Evolutionary conservation across 2,329 filamentous ascomycete species (phyloP), one percentile per base, ranked within the genome.

Genomic region (Xylaria sp.): DNA sequence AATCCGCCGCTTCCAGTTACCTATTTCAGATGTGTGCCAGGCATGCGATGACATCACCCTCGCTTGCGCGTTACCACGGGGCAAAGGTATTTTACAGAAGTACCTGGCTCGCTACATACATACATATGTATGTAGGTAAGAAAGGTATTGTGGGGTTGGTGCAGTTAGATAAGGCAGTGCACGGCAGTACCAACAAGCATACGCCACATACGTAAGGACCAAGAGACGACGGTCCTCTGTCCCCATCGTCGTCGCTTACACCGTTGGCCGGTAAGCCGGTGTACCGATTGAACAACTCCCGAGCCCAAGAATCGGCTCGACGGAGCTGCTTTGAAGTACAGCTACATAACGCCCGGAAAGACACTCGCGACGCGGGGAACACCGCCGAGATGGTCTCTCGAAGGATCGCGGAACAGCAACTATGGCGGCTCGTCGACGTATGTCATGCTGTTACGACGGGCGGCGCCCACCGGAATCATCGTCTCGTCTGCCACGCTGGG

Each of bases 1-100:
- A 66, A 32, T 56, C 69, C 48, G 54, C 46, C 54, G 57, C 39
- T 44, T 46, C 67, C 39, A 57, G 54, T 59, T 37, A 55, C 55
- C 50, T 55, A 44, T 52, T 50, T 44, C 12, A 54, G 34, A 18
- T 32, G 23, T 10, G 23, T 20, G 51, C 51, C 32, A 25, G 20
- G 39, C 56, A 23, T 62, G 8, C 28, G 8, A 65, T 65, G 34
- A 50, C 28, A 56, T 57, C 44, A 57, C 41, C 18, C 39, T 52
- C 32, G 28, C n/a, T 28, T 46, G 10, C 13, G 15, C 13, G 18
- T 46, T 46, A 46, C 41, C 41, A 1, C 15, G 15, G 41, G 18
- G 41, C 41, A 18, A 44, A 46, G 18, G 18, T n/a, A n/a, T 46
- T 46, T 44, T 18, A 44, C 39, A 18, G 39, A 15, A 25, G 23